Conservation (phyloP, 1,139 yeast genomes). For the Suhomyces anneliseae region DNA sequence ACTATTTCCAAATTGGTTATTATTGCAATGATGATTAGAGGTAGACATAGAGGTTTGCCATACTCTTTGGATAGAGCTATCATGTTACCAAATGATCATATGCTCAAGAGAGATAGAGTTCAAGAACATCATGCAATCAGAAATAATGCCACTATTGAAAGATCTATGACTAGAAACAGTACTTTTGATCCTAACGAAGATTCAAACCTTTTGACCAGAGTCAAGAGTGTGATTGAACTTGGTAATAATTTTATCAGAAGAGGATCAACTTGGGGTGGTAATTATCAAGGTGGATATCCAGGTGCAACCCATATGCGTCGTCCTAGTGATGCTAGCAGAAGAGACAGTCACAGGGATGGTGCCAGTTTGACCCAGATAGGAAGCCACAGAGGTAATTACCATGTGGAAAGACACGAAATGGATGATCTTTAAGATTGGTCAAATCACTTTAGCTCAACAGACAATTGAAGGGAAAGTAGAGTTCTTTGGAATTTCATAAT, state of each 20-base stretch:
- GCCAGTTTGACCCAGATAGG: not conserved
- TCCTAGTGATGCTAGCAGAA: slow-evolving; percentile 4
- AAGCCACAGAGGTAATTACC: not conserved
- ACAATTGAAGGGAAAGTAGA: too few relatives aligned
- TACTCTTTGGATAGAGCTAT: slow-evolving; percentile 93
- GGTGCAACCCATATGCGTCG: not conserved
- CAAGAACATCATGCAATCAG: slow-evolving; percentile 59
- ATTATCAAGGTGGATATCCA: too few relatives aligned
- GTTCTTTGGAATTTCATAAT: too few relatives aligned
- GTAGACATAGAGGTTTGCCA: slow-evolving; percentile 96
- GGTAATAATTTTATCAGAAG: slow-evolving; percentile 5
- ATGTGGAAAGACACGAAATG: not conserved
- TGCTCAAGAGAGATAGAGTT: slow-evolving; percentile 64
- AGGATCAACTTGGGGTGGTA: not conserved
- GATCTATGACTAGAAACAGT: slow-evolving; percentile 12
- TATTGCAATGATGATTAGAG: slow-evolving; percentile 88
- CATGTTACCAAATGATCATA: slow-evolving; percentile 73
- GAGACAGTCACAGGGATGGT: not conserved
- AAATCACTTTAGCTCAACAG: too few relatives aligned
- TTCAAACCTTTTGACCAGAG: slow-evolving; percentile 7
- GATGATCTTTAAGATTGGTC: not conserved
- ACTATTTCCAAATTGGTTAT: slow-evolving; percentile 78
- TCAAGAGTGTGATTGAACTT: slow-evolving; percentile 3
- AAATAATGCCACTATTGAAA: slow-evolving; percentile 34
- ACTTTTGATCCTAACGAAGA: slow-evolving; percentile 12